A percentile compares a stretch with the other conserved stretches of the same genome.
phyloP scores from a whole-genome alignment of 1,284 basidiomycete species.

The Heterobasidion occidentale region DNA sequence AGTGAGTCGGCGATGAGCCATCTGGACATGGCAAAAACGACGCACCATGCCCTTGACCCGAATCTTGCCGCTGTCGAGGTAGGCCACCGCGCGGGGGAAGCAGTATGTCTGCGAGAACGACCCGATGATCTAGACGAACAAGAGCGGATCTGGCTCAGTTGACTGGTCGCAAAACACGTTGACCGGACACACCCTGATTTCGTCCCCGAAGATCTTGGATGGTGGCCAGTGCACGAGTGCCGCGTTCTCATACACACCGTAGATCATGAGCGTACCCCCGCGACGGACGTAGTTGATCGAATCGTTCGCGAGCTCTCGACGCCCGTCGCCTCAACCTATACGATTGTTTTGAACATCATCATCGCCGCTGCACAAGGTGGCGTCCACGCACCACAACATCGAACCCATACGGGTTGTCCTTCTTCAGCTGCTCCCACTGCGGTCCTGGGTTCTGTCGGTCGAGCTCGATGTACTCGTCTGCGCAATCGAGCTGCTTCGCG shows the following conservation, averaged over 20 bases:
- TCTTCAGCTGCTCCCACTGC: constrained; percentile 51
- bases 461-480: constrained; percentile 50
- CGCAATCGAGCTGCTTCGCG: constrained; percentile 42
- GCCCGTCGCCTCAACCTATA: constrained; percentile 48
- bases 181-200: constrained; percentile 35
- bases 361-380: background rate
- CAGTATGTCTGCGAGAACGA: constrained; percentile 55
- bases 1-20: background rate
- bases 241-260: constrained; percentile 52
- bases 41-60: constrained; percentile 70
- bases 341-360: background rate
- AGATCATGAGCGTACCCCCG: constrained; percentile 42
- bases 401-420: constrained; percentile 54
- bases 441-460: constrained; percentile 39
- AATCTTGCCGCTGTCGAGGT: constrained; percentile 54
- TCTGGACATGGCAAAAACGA: background rate
- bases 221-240: constrained; percentile 51
- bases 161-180: background rate
- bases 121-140: constrained; percentile 37
- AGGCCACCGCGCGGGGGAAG: constrained; percentile 55
- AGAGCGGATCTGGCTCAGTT: background rate
- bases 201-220: constrained; percentile 53
- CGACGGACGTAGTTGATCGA: constrained; percentile 54
- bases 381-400: constrained; percentile 41
- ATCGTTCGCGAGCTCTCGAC: constrained; percentile 48